These are phyloP conservation scores for Warburgia ugandensis DNA, from an alignment of 164 flowering plant genomes.

Conservation along the genomic window DNA sequence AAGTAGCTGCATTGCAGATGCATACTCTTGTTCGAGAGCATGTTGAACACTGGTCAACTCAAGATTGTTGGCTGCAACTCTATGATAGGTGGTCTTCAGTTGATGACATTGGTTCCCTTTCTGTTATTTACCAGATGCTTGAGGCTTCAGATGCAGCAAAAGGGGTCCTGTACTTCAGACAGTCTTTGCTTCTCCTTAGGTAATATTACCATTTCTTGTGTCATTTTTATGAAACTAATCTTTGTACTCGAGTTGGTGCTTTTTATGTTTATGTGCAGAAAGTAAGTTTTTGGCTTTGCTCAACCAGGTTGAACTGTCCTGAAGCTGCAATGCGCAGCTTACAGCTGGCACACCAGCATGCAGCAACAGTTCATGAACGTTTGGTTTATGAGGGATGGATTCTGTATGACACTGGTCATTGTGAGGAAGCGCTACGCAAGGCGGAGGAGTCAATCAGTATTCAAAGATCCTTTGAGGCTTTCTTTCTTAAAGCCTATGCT, in stretches of 20 bases:
- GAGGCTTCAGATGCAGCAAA: constrained; percentile 93
- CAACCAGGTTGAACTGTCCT: constrained; percentile 80
- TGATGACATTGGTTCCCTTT: constrained; percentile 97
- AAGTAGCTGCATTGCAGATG: constrained; percentile 81
- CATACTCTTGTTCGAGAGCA: constrained; percentile 85
- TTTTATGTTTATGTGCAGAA: background rate
- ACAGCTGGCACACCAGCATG: constrained; percentile 87
- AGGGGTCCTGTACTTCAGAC: constrained; percentile 93
- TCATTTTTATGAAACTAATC: too few relatives aligned
- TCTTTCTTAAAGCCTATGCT: constrained; percentile 95
- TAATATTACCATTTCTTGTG: too few relatives aligned
- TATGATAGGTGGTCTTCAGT: constrained; percentile 98
- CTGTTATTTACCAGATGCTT: constrained; percentile 97
- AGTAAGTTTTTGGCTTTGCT: constrained; percentile 4
- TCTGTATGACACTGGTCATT: constrained; percentile 90
- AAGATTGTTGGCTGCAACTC: constrained; percentile 94
- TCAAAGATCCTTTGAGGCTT: constrained; percentile 90
- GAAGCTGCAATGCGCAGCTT: constrained; percentile 99
- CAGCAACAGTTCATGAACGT: constrained; percentile 77
- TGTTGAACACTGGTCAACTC: constrained; percentile 88
- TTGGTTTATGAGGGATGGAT: constrained; percentile 99
- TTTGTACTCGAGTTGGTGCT: too few relatives aligned
- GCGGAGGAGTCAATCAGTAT: constrained; percentile 84
- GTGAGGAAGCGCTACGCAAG: constrained; percentile 84
- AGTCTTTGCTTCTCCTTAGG: constrained; percentile 98